Percentiles rank a stretch among this genome's conserved stretches.
Conservation (phyloP, 148 eudicot species). For the Spergularia marina region DNA sequence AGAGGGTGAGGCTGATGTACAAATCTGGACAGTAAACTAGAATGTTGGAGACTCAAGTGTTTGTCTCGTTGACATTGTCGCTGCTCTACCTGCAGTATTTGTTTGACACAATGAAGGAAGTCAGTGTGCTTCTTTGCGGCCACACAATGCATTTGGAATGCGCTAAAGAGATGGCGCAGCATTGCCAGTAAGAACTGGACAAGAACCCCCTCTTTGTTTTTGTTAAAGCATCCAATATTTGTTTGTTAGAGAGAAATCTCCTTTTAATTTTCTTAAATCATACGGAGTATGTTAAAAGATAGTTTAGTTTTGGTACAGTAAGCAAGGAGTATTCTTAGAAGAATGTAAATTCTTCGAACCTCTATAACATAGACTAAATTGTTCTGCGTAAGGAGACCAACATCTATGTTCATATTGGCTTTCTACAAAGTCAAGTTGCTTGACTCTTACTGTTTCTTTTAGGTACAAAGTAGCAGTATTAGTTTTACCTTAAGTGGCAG, state of each 20-base stretch:
- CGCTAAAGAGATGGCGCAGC: constrained; percentile 45
- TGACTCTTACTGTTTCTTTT: constrained; percentile 6
- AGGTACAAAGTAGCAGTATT: background rate
- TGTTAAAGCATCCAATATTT: background rate
- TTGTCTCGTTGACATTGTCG: constrained; percentile 4
- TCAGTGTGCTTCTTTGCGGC: constrained; percentile 46
- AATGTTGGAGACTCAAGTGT: background rate
- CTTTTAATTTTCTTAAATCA: no score
- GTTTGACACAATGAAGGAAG: constrained; percentile 45
- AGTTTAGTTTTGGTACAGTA: background rate
- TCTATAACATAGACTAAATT: background rate
- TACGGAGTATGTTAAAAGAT: background rate
- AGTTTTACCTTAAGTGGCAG: constrained; percentile 14
- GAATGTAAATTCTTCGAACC: background rate
- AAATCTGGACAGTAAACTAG: no score
- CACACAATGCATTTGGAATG: constrained; percentile 57
- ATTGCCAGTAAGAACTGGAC: constrained; percentile 35
- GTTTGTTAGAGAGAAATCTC: no score
- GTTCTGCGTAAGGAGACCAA: background rate
- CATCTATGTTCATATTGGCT: background rate
- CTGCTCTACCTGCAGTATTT: constrained; percentile 36
- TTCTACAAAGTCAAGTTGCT: background rate
- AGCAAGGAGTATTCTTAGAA: background rate
- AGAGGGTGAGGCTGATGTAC: no score
- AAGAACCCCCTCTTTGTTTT: background rate